Conservation (phyloP, 192 early-diverging fungal species). For the Physocladia obscura region DNA sequence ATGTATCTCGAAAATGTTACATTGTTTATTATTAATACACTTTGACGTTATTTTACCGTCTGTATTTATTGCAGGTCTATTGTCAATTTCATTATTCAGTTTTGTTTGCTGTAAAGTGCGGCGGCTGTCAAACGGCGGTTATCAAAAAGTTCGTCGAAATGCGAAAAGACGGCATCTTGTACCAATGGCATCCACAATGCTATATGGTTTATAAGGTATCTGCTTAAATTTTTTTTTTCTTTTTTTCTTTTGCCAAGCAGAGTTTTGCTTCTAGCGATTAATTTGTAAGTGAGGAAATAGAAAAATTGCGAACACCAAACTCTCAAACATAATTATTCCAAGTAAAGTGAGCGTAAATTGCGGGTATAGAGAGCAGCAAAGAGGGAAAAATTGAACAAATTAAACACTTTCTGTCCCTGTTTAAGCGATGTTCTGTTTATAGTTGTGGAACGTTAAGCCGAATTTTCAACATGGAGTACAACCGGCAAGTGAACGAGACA, state of each 20-base stretch:
- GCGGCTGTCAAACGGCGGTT: constrained; percentile 94
- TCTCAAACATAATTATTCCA: no score
- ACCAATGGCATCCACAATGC: constrained; percentile 99
- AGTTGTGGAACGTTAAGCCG: constrained; percentile 51
- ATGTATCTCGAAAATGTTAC: no score
- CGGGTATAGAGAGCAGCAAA: no score
- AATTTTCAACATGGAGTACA: constrained; percentile 10
- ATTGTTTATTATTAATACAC: no score
- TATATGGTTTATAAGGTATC: constrained; percentile 98
- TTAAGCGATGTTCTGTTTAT: no score
- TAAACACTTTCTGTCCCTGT: not conserved
- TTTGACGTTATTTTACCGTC: no score
- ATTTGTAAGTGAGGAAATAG: no score
- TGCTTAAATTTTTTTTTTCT: not conserved
- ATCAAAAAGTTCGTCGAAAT: constrained; percentile 97
- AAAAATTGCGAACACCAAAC: no score
- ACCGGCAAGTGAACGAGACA: constrained; percentile 11
- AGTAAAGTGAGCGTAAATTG: no score
- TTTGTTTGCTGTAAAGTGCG: constrained; percentile 85
- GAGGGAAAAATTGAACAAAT: no score
- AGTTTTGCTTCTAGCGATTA: no score
- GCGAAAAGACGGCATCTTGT: constrained; percentile 61
- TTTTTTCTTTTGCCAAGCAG: no score
- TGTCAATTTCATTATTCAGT: constrained; percentile 95
- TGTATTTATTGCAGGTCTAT: constrained; percentile 60